Evolutionary conservation across 2,329 filamentous ascomycete genomes (phyloP).

Genomic region (Ophiostoma fasciatum): DNA sequence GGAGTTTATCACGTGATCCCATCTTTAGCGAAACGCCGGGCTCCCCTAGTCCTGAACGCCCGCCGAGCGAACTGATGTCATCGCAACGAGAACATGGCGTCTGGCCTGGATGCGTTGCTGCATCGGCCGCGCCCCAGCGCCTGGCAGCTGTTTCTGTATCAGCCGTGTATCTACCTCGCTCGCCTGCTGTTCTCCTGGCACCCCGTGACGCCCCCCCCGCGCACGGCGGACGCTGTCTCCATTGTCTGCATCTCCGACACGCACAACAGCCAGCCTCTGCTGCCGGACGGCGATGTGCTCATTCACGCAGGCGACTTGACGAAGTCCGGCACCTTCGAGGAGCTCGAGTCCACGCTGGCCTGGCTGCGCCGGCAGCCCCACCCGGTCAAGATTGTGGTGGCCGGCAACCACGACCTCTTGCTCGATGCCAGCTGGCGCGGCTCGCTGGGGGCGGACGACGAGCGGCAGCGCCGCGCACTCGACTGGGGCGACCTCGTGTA

Average conservation of each 20-base stretch:
- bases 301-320: constrained; percentile 35
- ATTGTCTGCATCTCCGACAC: constrained; percentile 7
- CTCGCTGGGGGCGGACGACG: too few species aligned
- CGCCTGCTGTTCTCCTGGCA: constrained; percentile 12
- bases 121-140: constrained; percentile 2
- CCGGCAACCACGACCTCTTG: constrained; percentile 22
- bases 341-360: constrained; percentile 23
- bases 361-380: constrained; percentile 28
- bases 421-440: too few species aligned
- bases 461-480: constrained; percentile 7
- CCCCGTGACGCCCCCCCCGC: background rate
- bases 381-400: constrained; percentile 28
- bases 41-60: too few species aligned
- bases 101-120: too few species aligned
- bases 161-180: constrained; percentile 12
- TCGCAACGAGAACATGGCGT: too few species aligned
- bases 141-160: constrained; percentile 4
- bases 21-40: too few species aligned
- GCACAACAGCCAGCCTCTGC: constrained; percentile 3
- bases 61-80: too few species aligned
- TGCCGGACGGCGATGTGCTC: constrained; percentile 29
- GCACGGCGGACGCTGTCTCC: background rate
- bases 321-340: constrained; percentile 26
- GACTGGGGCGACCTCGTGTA: constrained; percentile 21
- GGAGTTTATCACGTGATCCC: too few species aligned